A percentile compares a stretch with the other conserved stretches of the same genome.
Evolutionary conservation across 768 basidiomycete genomes (phyloP).

Genomic region (Favolaschia claudopus): DNA sequence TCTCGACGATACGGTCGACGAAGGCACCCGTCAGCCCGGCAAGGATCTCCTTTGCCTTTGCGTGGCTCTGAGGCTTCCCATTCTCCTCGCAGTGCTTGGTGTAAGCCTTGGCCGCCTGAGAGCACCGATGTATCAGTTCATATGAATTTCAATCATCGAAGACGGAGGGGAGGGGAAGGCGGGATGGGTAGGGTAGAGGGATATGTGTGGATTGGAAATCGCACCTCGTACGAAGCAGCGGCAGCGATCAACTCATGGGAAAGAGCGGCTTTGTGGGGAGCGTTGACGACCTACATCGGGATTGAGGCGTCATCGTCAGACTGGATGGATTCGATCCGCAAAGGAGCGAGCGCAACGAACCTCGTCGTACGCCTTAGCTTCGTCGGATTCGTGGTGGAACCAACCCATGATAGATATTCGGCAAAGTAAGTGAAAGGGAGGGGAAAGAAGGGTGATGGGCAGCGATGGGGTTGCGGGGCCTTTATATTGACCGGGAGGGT

Average conservation of each 20-base stretch:
- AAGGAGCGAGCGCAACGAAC: background rate
- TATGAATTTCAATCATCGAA: background rate
- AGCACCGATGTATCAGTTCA: background rate
- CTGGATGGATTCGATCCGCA: background rate
- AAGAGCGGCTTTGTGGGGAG: constrained; percentile 62
- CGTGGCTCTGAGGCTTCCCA: constrained; percentile 50
- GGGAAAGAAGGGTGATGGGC: background rate
- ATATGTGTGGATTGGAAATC: no score
- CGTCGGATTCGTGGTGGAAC: constrained; percentile 6
- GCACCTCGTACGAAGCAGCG: constrained; percentile 70
- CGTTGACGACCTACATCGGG: constrained; percentile 34
- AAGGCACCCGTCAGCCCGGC: constrained; percentile 52
- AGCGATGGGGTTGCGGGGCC: no score
- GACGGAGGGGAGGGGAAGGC: background rate
- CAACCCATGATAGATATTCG: constrained; percentile 1
- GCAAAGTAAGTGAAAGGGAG: background rate
- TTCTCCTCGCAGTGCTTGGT: constrained; percentile 49
- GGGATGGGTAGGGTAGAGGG: no score
- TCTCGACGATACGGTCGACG: constrained; percentile 52
- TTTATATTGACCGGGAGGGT: no score
- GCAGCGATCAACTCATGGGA: constrained; percentile 73
- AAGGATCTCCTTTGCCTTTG: constrained; percentile 52
- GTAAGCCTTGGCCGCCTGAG: constrained; percentile 66
- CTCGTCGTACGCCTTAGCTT: background rate
- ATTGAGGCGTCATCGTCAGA: background rate